phyloP scores from a whole-genome alignment of 495 filamentous ascomycete genomes.

The Trichocladium antarcticum region DNA sequence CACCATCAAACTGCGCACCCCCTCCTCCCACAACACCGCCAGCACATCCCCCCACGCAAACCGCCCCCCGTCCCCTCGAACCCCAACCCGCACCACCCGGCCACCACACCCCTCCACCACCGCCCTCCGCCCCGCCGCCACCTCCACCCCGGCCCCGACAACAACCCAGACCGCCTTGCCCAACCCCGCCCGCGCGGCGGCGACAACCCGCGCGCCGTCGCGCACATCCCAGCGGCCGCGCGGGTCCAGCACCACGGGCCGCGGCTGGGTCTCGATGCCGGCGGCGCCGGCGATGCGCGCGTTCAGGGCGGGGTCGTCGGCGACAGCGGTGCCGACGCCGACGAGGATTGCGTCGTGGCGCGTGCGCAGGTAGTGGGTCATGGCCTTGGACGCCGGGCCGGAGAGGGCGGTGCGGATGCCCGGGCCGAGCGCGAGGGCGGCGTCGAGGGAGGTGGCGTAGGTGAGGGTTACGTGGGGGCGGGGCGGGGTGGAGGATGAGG shows the following conservation, averaged over 20 bases:
- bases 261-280: constrained; percentile 43
- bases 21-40: constrained; percentile 43
- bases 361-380: constrained; percentile 82
- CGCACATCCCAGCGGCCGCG: constrained; percentile 53
- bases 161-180: constrained; percentile 66
- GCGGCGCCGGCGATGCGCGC: constrained; percentile 26
- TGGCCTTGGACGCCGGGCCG: constrained; percentile 67
- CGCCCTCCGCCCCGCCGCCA: constrained; percentile 17
- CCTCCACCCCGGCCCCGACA: constrained; percentile 23
- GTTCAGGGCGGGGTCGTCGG: constrained; percentile 78
- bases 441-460: constrained; percentile 84
- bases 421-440: constrained; percentile 58
- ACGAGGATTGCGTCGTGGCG: constrained; percentile 76
- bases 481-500: background rate
- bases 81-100: constrained; percentile 24
- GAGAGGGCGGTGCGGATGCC: constrained; percentile 70
- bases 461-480: constrained; percentile 52
- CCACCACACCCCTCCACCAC: constrained; percentile 30
- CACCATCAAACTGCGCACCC: constrained; percentile 72
- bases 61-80: constrained; percentile 19
- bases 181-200: constrained; percentile 50
- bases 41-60: constrained; percentile 54
- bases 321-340: constrained; percentile 70
- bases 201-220: constrained; percentile 49
- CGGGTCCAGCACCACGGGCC: constrained; percentile 72